Conservation (phyloP, 1,284 basidiomycete genomes). For the Trichosporon sp. region DNA sequence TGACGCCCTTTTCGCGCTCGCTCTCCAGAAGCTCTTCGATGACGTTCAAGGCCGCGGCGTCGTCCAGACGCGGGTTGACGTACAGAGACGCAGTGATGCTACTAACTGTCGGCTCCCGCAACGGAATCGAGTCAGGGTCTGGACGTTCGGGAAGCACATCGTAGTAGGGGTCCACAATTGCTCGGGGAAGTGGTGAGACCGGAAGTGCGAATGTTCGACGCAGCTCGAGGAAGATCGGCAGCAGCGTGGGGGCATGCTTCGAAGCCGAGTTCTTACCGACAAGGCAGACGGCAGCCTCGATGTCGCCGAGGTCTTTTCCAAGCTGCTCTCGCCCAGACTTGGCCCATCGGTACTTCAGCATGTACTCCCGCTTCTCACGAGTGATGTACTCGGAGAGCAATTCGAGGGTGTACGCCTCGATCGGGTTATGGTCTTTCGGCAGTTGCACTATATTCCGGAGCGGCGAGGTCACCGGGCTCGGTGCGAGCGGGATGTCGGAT, state of each 20-base stretch:
- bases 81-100: slow-evolving; percentile 47
- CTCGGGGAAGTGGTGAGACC: slow-evolving; percentile 27
- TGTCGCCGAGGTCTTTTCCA: slow-evolving; percentile 46
- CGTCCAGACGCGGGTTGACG: slow-evolving; percentile 44
- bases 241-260: slow-evolving; percentile 22
- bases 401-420: slow-evolving; percentile 43
- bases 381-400: slow-evolving; percentile 45
- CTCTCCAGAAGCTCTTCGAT: slow-evolving; percentile 46
- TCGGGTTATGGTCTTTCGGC: slow-evolving; percentile 24
- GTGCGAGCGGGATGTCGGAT: background rate
- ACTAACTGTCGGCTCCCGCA: slow-evolving; percentile 42
- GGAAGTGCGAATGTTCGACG: slow-evolving; percentile 40
- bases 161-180: slow-evolving; percentile 32
- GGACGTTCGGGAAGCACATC: slow-evolving; percentile 41
- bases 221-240: slow-evolving; percentile 39
- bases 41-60: slow-evolving; percentile 31
- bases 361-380: slow-evolving; percentile 48
- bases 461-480: background rate
- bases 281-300: slow-evolving; percentile 40
- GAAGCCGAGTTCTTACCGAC: slow-evolving; percentile 24
- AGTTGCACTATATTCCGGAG: background rate
- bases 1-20: slow-evolving; percentile 45
- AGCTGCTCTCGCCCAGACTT: slow-evolving; percentile 44
- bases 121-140: slow-evolving; percentile 38
- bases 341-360: slow-evolving; percentile 47